Evolutionary conservation across 495 filamentous ascomycete species (phyloP), one percentile per base, ranked within the genome.

Genomic region (Lentithecium fluviatile): DNA sequence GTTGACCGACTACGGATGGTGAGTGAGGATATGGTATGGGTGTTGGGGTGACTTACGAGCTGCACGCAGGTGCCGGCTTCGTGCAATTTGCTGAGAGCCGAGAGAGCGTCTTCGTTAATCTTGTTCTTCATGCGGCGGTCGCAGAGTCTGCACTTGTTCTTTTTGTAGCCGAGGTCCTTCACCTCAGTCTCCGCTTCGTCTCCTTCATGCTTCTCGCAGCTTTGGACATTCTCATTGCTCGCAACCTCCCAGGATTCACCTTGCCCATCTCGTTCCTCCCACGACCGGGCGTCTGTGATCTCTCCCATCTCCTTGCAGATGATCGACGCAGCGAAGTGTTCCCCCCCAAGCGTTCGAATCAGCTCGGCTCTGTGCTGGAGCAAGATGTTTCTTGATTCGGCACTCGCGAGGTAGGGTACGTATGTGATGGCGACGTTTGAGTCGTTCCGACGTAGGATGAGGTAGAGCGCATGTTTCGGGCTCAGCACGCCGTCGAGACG

Each of bases 111-210:
- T 2, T 42, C 29, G 17, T 36, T 25, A 19, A 56, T 42, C 21
- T 49, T 43, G 19, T 56, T 62, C 59, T 62, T 62, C 59, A 62
- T 62, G 1, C 59, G 51, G 13, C 42, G 59, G 26, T 62, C 59
- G 42, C 59, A 62, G 13, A 62, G 59, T 10, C 59, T 42, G 25
- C 59, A 62, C 43, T 51, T 56, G 45, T 40, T 62, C 47, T 43
- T 49, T 5, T 42, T 24, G 38, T 62, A 45, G 6, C 59, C 59
- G 0, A 32, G 20, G 32, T 62, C 59, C 25, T 51, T 49, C 13
- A 60, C 23, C 13, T 8, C 12, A 43, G 21, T 1, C 1, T 20
- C 13, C 15, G 49, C 26, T 3, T 2, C 15, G 7, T 40, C 37
- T 6, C 1, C 45, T 24, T 42, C 32, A 13, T 43, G 40, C 15